Base-by-base conservation (phyloP, 768 basidiomycete species). In the Mycena belliarum region DNA sequence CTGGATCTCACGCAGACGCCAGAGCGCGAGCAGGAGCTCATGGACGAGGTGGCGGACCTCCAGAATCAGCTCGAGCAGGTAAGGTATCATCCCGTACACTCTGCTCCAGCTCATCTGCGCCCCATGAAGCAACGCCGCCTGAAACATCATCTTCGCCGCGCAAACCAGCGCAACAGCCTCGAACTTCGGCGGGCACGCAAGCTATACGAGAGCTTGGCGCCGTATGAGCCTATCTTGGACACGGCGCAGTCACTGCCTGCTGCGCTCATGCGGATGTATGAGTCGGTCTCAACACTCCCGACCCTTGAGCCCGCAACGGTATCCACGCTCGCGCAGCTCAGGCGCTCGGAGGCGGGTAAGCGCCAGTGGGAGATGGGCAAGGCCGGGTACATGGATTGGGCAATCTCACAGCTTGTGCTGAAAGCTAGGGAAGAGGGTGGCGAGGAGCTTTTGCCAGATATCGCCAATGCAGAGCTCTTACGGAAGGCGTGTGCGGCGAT, bases 321-420 rank as follows among this genome's bases (percentile, higher is more conserved):
- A 9, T 69, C 76, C 24, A 68, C 75, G 11, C 69, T 77, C 23
- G 65, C 76, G 32, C 71, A 77, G 38, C 59, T 76, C 44, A 69
- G 69, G 24, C 67, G 74, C 24, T 65, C 77, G 4, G 82, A 85
- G 55, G 82, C 85, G 0, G 85, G 88, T 0, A 90, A 90, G 68
- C 81, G 85, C 38, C 80, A 80, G 11, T 94, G 92, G 91, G 90
- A 93, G 72, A 82, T 83, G 35, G 85, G 81, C 69, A 82, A 82
- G 67, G 78, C 80, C 1, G 91, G 89, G 6, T 95, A 94, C 69
- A 67, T 87, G 6, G 84, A 85, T 57, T 95, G 93, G 93, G 91
- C 88, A 0, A 75, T 85, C 1, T 75, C 75, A 20, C 82, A 84
- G 68, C 69, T 89, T 9, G 61, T 89, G 42, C 63, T 63, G 49